Evolutionary conservation across 202 grass and related monocot species (phyloP).

Genomic region (Setaria italica): DNA sequence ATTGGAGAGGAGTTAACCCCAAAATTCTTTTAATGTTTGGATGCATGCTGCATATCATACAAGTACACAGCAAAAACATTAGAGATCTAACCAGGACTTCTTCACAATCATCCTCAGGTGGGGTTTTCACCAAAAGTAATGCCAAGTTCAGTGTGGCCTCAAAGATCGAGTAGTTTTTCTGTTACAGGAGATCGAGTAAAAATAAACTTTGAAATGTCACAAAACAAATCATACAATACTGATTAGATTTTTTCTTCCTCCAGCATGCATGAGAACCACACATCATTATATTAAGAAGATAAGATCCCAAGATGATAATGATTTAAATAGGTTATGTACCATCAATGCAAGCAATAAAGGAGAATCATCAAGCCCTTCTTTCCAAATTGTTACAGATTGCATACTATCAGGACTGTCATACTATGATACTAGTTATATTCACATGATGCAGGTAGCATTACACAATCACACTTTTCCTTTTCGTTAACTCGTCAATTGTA

Average conservation of each 20-base stretch:
- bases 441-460: constrained; percentile 16
- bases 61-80: constrained; percentile 37
- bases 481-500: background rate
- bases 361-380: constrained; percentile 19
- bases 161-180: constrained; percentile 70
- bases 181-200: constrained; percentile 47
- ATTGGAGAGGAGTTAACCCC: background rate
- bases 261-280: background rate
- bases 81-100: constrained; percentile 66
- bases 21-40: constrained; percentile 1
- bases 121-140: constrained; percentile 44
- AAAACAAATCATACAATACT: constrained; percentile 16
- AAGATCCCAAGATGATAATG: background rate
- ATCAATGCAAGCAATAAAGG: constrained; percentile 30
- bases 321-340: constrained; percentile 11
- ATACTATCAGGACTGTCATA: constrained; percentile 4
- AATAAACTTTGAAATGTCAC: constrained; percentile 7
- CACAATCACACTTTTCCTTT: constrained; percentile 1
- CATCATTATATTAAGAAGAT: background rate
- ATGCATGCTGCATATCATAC: background rate
- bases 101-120: constrained; percentile 46
- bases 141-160: constrained; percentile 63
- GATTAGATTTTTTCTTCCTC: background rate
- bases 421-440: constrained; percentile 16
- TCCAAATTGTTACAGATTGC: constrained; percentile 6